phyloP scores from a whole-genome alignment of 2,329 filamentous ascomycete genomes.

The Pseudocercospora pini-densiflorae region DNA sequence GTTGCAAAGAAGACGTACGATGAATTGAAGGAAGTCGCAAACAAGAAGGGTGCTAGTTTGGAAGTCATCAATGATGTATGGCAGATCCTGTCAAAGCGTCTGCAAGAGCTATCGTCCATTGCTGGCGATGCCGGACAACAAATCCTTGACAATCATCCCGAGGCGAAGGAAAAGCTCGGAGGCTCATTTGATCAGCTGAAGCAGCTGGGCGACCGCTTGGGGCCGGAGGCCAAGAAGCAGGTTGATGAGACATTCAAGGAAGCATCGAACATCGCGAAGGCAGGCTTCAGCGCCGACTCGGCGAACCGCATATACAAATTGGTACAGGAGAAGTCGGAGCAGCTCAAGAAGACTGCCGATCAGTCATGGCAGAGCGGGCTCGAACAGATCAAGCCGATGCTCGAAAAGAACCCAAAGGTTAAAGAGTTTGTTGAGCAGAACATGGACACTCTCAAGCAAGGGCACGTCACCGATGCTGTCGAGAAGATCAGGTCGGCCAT shows the following conservation, averaged over 20 bases:
- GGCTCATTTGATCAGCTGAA: conserved; percentile 71
- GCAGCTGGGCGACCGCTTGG: conserved; percentile 69
- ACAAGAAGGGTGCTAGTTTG: conserved; percentile 63
- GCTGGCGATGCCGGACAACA: conserved; percentile 66
- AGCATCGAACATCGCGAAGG: conserved; percentile 65
- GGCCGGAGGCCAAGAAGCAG: conserved; percentile 77
- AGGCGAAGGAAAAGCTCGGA: conserved; percentile 73
- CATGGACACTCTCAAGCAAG: conserved; percentile 67
- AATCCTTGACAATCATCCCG: conserved; percentile 73
- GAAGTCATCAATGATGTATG: conserved; percentile 66
- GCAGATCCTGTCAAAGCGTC: conserved; percentile 65
- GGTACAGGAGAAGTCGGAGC: conserved; percentile 70
- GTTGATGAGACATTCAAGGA: conserved; percentile 73
- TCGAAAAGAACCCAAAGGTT: conserved; percentile 77
- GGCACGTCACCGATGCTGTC: conserved; percentile 68
- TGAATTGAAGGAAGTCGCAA: conserved; percentile 65
- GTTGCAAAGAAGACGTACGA: conserved; percentile 70
- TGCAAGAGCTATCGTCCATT: conserved; percentile 63
- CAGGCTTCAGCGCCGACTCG: conserved; percentile 63
- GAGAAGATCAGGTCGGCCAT: conserved; percentile 65
- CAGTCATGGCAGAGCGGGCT: conserved; percentile 70
- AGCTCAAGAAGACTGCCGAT: conserved; percentile 70
- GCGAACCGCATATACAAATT: conserved; percentile 61
- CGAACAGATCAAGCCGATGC: conserved; percentile 72
- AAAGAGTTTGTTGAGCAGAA: conserved; percentile 76